phyloP scores from a whole-genome alignment of 2,329 filamentous ascomycete species.

The Fusarium sp. region DNA sequence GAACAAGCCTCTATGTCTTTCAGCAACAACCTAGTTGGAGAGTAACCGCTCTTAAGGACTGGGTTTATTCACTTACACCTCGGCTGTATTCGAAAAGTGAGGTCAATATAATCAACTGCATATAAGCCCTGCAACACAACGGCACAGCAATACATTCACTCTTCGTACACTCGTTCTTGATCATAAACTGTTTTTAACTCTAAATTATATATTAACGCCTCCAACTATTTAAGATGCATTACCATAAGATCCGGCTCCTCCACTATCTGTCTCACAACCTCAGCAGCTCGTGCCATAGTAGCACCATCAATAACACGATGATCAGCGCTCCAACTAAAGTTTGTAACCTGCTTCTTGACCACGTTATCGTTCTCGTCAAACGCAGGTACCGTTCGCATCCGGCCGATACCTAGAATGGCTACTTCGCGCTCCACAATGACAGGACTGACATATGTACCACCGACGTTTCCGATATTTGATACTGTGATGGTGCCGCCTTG shows the following conservation, averaged over 20 bases:
- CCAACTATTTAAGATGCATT: constrained; percentile 75
- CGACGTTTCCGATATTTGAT: constrained; percentile 95
- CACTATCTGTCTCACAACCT: constrained; percentile 79
- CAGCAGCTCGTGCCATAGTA: constrained; percentile 91
- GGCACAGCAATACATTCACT: background rate
- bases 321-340: constrained; percentile 97
- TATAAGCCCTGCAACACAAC: constrained; percentile 1
- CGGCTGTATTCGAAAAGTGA: background rate
- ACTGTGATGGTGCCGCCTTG: constrained; percentile 92
- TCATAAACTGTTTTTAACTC: constrained; percentile 4
- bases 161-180: background rate
- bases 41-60: background rate
- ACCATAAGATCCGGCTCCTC: constrained; percentile 91
- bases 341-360: constrained; percentile 81
- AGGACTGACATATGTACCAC: constrained; percentile 89
- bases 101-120: background rate
- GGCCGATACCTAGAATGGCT: constrained; percentile 89
- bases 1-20: constrained; percentile 8
- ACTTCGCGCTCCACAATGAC: constrained; percentile 93
- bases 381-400: constrained; percentile 81
- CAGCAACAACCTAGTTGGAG: background rate
- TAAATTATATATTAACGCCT: constrained; percentile 18
- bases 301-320: constrained; percentile 95
- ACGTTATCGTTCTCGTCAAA: constrained; percentile 73
- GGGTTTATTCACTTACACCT: background rate